Evolutionary conservation across 225 moss, liverwort and hornwort genomes (phyloP).

Genomic region (Marchantia polymorpha): DNA sequence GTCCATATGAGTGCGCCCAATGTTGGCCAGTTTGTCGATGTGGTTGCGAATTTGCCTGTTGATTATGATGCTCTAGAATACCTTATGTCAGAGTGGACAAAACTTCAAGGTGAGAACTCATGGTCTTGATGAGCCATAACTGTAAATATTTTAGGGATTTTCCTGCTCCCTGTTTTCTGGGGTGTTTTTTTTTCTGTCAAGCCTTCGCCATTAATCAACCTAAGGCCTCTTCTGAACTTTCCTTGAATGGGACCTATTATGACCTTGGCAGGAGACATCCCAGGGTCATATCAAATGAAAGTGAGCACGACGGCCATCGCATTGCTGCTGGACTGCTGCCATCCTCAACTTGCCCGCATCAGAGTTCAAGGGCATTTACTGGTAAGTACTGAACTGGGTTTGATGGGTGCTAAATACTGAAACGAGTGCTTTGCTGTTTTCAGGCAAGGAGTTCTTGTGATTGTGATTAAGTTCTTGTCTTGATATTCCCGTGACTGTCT

Average conservation of each 20-base stretch:
- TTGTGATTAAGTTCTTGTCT: neutral
- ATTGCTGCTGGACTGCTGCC: conserved; percentile 69
- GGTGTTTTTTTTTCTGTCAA: too few species aligned
- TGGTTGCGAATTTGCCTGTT: conserved; percentile 60
- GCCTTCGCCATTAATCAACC: too few species aligned
- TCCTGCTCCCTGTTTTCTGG: too few species aligned
- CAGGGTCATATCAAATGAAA: conserved; percentile 83
- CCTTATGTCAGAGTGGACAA: conserved; percentile 80
- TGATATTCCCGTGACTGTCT: too few species aligned
- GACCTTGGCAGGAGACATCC: conserved; percentile 61
- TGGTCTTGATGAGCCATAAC: neutral
- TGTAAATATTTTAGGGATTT: neutral
- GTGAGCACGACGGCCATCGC: conserved; percentile 83
- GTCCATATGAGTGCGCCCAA: conserved; percentile 86
- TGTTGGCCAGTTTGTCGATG: conserved; percentile 71
- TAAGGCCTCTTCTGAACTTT: too few species aligned
- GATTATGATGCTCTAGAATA: conserved; percentile 68
- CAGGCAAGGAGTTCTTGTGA: neutral
- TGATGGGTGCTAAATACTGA: neutral
- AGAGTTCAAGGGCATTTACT: conserved; percentile 68
- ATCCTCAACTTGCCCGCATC: conserved; percentile 64
- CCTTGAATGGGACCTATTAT: neutral
- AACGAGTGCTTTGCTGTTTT: neutral
- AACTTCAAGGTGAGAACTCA: conserved; percentile 61
- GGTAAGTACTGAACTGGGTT: conserved; percentile 4